A percentile compares a stretch with the other conserved stretches of the same genome.
Evolutionary conservation across 495 filamentous ascomycete genomes (phyloP).

Genomic region (Aspergillus mulundensis): DNA sequence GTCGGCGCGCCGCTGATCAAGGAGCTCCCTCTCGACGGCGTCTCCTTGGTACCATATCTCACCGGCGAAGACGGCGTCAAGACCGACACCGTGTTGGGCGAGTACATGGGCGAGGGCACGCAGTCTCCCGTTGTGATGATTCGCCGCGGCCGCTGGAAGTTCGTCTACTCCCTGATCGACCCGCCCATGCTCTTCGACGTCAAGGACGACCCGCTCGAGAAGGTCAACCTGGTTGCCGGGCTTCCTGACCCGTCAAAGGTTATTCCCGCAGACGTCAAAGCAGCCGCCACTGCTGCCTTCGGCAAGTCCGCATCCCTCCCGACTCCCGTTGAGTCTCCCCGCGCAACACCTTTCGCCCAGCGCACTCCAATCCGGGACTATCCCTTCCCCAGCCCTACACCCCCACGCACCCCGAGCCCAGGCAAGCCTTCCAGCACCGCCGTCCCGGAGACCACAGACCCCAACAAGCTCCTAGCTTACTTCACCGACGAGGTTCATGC

Average conservation of each 20-base stretch:
- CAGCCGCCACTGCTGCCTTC: conserved; percentile 6
- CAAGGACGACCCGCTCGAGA: conserved; percentile 65
- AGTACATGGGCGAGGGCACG: conserved; percentile 88
- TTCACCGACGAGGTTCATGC: conserved; percentile 63
- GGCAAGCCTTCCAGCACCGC: conserved; percentile 25
- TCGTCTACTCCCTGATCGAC: conserved; percentile 74
- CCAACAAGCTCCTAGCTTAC: conserved; percentile 42
- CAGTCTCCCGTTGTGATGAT: conserved; percentile 90
- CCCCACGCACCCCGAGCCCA: conserved; percentile 40
- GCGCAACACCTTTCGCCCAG: conserved; percentile 29
- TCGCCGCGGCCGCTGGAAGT: conserved; percentile 76
- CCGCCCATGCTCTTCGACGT: conserved; percentile 77
- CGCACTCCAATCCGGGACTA: conserved; percentile 24
- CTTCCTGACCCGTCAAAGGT: conserved; percentile 12
- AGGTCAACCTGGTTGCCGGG: conserved; percentile 60
- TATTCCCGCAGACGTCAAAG: conserved; percentile 2
- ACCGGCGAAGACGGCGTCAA: conserved; percentile 49
- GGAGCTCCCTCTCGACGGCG: conserved; percentile 71
- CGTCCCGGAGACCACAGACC: conserved; percentile 40
- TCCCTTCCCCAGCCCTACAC: conserved; percentile 42
- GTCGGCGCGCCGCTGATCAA: conserved; percentile 59
- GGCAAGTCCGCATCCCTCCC: conserved; percentile 26
- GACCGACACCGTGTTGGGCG: conserved; percentile 75
- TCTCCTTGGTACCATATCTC: conserved; percentile 67
- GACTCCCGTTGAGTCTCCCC: conserved; percentile 36